Evolutionary conservation across 768 basidiomycete genomes (phyloP), one percentile per base, ranked within the genome.

Genomic region (Rhodotorula graminis): DNA sequence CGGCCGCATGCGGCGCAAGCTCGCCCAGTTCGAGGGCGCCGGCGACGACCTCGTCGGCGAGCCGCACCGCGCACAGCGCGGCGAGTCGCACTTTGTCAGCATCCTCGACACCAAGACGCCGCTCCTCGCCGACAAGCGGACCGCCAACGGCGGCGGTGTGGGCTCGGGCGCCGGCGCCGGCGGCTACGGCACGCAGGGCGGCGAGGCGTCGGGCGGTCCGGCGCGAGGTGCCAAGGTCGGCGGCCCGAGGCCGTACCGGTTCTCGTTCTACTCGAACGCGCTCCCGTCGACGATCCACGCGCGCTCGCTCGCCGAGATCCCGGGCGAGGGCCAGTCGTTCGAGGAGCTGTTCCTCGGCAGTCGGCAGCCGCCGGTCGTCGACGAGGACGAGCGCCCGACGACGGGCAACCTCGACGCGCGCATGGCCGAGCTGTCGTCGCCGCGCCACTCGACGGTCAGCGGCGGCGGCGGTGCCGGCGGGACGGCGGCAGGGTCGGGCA

Each of bases 211-310:
- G 14, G 44, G 44, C 18, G 37, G 37, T 9, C 37, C 37, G 37
- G 44, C 44, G 5, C 44, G 44, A 14, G 44, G 14, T 3, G 44
- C 44, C 12, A 68, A 65, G 53, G 64, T 73, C 64, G 67, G 75
- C 72, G 82, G 93, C 74, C 92, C 93, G 78, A 85, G 93, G 78
- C 95, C 94, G 16, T 98, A 97, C 79, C 87, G 96, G 58, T 99
- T 98, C 83, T 97, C 96, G 0, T 99, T 98, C 83, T 99, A 98
- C 82, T 97, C 92, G 27, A 98, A 96, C 78, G 86, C 89, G 9
- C 83, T 96, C 61, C 88, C 89, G 6, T 90, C 93, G 0, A 97
- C 96, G 2, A 97, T 99, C 61, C 95, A 98, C 82, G 91, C 96
- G 0, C 86, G 93, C 27, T 93, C 90, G 73, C 82, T 99, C 25